Percentiles rank a stretch among this genome's conserved stretches.
Evolutionary conservation across 495 filamentous ascomycete species (phyloP).

Genomic region (Penicillium dipodomyicola): DNA sequence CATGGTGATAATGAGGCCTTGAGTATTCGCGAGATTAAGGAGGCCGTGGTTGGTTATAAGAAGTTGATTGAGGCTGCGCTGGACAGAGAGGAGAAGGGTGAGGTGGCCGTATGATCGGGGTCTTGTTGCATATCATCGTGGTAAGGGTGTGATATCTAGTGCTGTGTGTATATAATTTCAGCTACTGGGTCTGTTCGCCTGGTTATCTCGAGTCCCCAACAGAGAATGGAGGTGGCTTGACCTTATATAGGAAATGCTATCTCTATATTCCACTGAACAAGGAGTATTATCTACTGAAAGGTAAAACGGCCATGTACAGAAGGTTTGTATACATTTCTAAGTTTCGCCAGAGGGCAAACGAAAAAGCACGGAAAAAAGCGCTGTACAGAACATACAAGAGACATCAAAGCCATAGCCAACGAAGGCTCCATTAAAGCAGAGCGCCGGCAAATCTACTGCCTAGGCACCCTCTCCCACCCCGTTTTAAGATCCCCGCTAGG

Average conservation of each 20-base stretch:
- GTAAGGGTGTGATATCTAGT: neutral
- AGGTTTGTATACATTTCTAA: slow-evolving; percentile 5
- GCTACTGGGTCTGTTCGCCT: neutral
- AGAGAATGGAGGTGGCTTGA: neutral
- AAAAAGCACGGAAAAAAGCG: slow-evolving; percentile 1
- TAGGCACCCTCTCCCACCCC: slow-evolving; percentile 77
- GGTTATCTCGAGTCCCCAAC: neutral
- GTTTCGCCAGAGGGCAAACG: neutral
- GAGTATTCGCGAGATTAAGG: slow-evolving; percentile 62
- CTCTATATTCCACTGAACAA: neutral
- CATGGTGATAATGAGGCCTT: slow-evolving; percentile 84
- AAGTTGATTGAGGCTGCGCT: slow-evolving; percentile 64
- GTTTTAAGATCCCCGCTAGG: slow-evolving; percentile 75
- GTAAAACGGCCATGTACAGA: neutral
- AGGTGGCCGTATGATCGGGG: neutral
- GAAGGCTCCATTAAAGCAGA: neutral
- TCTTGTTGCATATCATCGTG: neutral
- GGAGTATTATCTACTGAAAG: neutral
- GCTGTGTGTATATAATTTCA: neutral
- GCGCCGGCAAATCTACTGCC: slow-evolving; percentile 23
- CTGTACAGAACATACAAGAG: neutral
- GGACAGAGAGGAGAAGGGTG: slow-evolving; percentile 25
- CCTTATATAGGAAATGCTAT: neutral
- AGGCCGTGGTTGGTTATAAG: slow-evolving; percentile 70
- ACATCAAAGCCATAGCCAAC: neutral